Conservation (phyloP, 805 yeast species). For the Candida morakotiae region DNA sequence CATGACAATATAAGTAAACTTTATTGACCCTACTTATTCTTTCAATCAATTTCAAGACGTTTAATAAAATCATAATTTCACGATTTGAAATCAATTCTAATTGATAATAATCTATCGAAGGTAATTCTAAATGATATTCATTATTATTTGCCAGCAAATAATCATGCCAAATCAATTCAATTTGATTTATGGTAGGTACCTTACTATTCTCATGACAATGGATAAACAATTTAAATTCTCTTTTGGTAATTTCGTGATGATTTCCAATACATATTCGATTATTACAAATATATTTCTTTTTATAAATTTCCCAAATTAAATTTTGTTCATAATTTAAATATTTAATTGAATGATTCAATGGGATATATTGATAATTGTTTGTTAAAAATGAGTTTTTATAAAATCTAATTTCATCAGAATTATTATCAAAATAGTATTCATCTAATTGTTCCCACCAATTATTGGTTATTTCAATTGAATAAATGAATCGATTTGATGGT, state of each 20-base stretch:
- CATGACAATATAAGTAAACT: conserved; percentile 29
- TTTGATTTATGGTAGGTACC: conserved; percentile 41
- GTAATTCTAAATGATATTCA: conserved; percentile 27
- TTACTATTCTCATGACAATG: conserved; percentile 55
- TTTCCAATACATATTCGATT: conserved; percentile 28
- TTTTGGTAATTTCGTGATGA: conserved; percentile 19
- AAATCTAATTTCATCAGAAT: conserved; percentile 1
- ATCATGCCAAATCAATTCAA: conserved; percentile 17
- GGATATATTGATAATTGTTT: background rate
- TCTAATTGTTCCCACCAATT: conserved; percentile 7
- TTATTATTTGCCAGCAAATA: conserved; percentile 2
- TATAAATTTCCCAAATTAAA: conserved; percentile 29
- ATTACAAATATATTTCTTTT: conserved; percentile 23
- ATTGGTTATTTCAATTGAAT: conserved; percentile 6
- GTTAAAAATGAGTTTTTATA: conserved; percentile 6
- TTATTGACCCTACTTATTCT: conserved; percentile 14
- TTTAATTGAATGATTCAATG: conserved; percentile 11
- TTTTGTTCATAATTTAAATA: conserved; percentile 30
- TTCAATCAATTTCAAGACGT: conserved; percentile 26
- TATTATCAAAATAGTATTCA: conserved; percentile 4
- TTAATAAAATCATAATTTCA: conserved; percentile 25
- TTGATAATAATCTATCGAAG: conserved; percentile 10
- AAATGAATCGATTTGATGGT: conserved; percentile 1
- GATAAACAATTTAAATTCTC: conserved; percentile 46
- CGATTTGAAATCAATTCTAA: conserved; percentile 16